Evolutionary conservation across 2,329 filamentous ascomycete species (phyloP).

Genomic region (Lojkania enalia): DNA sequence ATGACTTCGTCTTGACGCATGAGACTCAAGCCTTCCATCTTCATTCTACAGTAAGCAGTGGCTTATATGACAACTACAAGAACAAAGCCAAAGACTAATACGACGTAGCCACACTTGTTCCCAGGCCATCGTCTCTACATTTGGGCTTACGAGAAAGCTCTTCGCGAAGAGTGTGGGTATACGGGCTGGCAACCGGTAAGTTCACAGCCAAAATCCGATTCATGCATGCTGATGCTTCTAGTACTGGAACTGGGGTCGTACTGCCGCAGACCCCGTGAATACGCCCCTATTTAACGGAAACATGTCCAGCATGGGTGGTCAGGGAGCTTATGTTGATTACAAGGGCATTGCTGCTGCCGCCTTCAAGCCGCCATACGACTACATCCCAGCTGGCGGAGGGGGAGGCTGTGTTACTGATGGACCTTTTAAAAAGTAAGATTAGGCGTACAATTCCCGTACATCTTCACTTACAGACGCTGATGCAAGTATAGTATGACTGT

Average conservation of each 20-base stretch:
- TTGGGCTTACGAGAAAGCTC: constrained; percentile 43
- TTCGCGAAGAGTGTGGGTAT: constrained; percentile 45
- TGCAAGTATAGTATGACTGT: constrained; percentile 27
- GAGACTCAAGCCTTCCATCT: constrained; percentile 26
- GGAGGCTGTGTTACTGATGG: constrained; percentile 58
- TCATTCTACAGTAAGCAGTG: constrained; percentile 24
- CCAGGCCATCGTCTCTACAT: constrained; percentile 44
- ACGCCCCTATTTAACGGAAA: constrained; percentile 60
- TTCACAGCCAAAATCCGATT: not conserved
- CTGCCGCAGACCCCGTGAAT: constrained; percentile 29
- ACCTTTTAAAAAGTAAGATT: constrained; percentile 52
- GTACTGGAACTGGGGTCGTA: constrained; percentile 30
- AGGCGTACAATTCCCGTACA: no score
- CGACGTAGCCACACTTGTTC: constrained; percentile 28
- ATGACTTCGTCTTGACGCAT: constrained; percentile 30
- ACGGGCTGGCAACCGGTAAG: constrained; percentile 38
- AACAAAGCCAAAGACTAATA: no score
- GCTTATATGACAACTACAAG: not conserved
- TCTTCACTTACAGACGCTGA: not conserved
- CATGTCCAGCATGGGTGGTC: constrained; percentile 50
- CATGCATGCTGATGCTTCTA: not conserved
- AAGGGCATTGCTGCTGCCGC: constrained; percentile 15
- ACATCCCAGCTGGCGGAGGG: constrained; percentile 53
- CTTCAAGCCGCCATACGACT: constrained; percentile 27
- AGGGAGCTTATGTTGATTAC: constrained; percentile 41